Evolutionary conservation across 345 rosid genomes (phyloP).

Genomic region (Citrus unshiu): DNA sequence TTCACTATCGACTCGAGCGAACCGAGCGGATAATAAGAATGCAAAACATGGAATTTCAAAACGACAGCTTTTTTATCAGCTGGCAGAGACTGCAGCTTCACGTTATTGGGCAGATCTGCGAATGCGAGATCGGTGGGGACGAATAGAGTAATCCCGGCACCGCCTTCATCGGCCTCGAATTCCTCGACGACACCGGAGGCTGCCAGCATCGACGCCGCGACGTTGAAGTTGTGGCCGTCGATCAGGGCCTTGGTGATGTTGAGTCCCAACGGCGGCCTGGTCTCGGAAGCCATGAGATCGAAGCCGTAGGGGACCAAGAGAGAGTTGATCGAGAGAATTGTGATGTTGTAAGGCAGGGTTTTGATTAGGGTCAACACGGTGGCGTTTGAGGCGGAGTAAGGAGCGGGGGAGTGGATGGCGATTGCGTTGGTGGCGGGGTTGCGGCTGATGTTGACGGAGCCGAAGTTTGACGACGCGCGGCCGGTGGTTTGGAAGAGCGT

Average conservation of each 20-base stretch:
- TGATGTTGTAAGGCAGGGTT: conserved; percentile 58
- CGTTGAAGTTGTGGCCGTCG: conserved; percentile 80
- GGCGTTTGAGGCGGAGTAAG: conserved; percentile 48
- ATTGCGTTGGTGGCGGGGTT: conserved; percentile 43
- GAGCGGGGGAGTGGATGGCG: conserved; percentile 46
- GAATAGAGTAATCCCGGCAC: conserved; percentile 88
- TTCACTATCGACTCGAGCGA: conserved; percentile 84
- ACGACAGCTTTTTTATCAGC: conserved; percentile 72
- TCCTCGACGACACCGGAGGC: conserved; percentile 78
- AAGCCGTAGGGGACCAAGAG: conserved; percentile 63
- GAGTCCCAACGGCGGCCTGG: conserved; percentile 53
- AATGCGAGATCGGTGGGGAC: conserved; percentile 81
- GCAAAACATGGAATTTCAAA: conserved; percentile 76
- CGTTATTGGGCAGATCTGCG: conserved; percentile 60
- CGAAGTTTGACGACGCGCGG: conserved; percentile 57
- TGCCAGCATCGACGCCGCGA: conserved; percentile 73
- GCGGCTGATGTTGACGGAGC: conserved; percentile 74
- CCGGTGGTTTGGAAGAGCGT: conserved; percentile 81
- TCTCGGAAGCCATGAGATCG: conserved; percentile 70
- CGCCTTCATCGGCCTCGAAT: conserved; percentile 75
- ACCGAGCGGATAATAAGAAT: conserved; percentile 89
- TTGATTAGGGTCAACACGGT: conserved; percentile 54
- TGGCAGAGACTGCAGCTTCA: conserved; percentile 63
- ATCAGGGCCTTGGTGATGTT: conserved; percentile 72
- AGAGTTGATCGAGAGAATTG: conserved; percentile 60